These are phyloP conservation scores for Colletotrichum ledebouriae DNA, from an alignment of 2,329 filamentous ascomycete species.

Conservation along the genomic window DNA sequence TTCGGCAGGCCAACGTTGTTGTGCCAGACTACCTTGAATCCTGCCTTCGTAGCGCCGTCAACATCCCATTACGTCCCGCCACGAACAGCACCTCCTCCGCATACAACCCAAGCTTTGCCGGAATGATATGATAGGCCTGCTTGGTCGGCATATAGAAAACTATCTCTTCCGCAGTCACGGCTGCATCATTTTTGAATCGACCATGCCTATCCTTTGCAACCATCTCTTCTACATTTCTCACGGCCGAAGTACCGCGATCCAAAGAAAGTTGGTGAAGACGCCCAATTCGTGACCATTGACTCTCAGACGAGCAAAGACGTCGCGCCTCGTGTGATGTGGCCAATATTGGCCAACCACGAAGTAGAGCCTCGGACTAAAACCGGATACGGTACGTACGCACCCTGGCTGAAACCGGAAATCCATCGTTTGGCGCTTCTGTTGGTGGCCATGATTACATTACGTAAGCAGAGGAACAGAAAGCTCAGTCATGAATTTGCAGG, in stretches of 20 bases:
- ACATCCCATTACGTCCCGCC: constrained; percentile 6
- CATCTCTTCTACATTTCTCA: constrained; percentile 1
- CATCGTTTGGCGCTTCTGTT: too few relatives aligned
- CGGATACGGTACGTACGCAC: neutral
- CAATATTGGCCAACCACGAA: neutral
- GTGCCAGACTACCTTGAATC: constrained; percentile 6
- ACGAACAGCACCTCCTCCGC: neutral
- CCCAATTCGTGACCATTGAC: neutral
- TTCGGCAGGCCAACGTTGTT: constrained; percentile 3
- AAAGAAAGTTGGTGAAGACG: neutral
- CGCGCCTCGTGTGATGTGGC: neutral
- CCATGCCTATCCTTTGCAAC: neutral
- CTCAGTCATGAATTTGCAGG: too few relatives aligned
- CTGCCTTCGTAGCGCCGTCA: neutral
- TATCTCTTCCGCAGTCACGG: neutral
- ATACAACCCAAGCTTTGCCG: neutral
- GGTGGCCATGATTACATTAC: too few relatives aligned
- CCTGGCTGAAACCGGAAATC: neutral
- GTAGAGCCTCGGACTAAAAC: neutral
- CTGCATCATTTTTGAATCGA: neutral
- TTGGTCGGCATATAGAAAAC: constrained; percentile 2
- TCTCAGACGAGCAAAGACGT: neutral
- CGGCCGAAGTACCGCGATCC: neutral
- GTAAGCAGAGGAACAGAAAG: too few relatives aligned
- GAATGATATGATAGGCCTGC: neutral